A percentile compares a stretch with the other conserved stretches of the same genome.
Conservation (phyloP, 257 asterid species). For the Solanum neorickii region DNA sequence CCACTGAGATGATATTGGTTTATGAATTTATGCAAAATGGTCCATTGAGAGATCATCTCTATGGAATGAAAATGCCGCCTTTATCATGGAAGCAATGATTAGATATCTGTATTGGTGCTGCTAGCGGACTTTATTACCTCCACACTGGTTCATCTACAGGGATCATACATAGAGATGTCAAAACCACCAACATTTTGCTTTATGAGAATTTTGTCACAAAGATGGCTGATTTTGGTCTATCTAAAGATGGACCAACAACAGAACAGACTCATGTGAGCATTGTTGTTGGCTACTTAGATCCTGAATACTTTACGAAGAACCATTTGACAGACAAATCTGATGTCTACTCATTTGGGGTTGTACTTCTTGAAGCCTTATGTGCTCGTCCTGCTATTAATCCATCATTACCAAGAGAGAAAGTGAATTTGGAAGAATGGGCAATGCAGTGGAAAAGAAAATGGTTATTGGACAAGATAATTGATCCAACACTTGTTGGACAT, state of each 20-base stretch:
- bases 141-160: constrained; percentile 13
- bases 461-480: constrained; percentile 5
- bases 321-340: constrained; percentile 14
- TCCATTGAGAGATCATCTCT: constrained; percentile 10
- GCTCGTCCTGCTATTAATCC: constrained; percentile 15
- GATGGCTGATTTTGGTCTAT: constrained; percentile 13
- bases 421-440: constrained; percentile 18
- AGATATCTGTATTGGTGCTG: constrained; percentile 9
- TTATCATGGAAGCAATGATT: constrained; percentile 8
- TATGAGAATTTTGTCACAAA: constrained; percentile 7
- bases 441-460: constrained; percentile 17
- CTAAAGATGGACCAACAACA: constrained; percentile 8
- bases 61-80: background rate
- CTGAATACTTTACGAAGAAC: constrained; percentile 9
- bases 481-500: constrained; percentile 6
- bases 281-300: constrained; percentile 12
- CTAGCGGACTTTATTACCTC: constrained; percentile 14
- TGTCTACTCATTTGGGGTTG: constrained; percentile 8
- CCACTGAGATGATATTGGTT: constrained; percentile 8
- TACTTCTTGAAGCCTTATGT: constrained; percentile 9
- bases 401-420: constrained; percentile 9
- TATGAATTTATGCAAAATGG: constrained; percentile 14
- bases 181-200: constrained; percentile 9
- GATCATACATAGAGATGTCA: constrained; percentile 13
- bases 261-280: constrained; percentile 9